These are phyloP conservation scores for Royoungia palumana DNA, from an alignment of 768 basidiomycete genomes.

Conservation along the genomic window DNA sequence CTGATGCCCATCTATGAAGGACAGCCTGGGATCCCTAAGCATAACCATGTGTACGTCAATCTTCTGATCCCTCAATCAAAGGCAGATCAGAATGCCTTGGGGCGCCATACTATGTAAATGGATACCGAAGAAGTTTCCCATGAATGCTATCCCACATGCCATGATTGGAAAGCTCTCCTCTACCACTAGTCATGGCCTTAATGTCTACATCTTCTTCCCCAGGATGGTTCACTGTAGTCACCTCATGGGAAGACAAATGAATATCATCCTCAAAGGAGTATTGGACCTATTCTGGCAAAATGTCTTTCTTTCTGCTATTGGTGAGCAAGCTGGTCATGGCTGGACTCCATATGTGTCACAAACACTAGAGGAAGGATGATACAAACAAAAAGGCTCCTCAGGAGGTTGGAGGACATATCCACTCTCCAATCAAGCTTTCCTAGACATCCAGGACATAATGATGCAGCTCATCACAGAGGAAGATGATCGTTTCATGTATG, in stretches of 20 bases:
- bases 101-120: not conserved
- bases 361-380: slow-evolving; percentile 1
- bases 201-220: slow-evolving; percentile 7
- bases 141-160: slow-evolving; percentile 5
- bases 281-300: slow-evolving; percentile 9
- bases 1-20: not conserved
- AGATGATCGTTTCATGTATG: not conserved
- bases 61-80: slow-evolving; percentile 10
- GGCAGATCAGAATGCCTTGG: not conserved
- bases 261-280: slow-evolving; percentile 1
- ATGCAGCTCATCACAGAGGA: not conserved
- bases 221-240: slow-evolving; percentile 4
- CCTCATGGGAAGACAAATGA: not conserved
- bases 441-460: not conserved
- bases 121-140: slow-evolving; percentile 5
- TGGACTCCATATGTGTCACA: not conserved
- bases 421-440: not conserved
- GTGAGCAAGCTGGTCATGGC: not conserved
- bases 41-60: slow-evolving; percentile 17
- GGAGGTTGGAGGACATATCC: not conserved
- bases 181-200: not conserved
- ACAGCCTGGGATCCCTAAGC: slow-evolving; percentile 2
- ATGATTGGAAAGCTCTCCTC: not conserved
- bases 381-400: not conserved
- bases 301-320: slow-evolving; percentile 3